Conservation (phyloP, 1,139 yeast species). For the Suhomyces panamericanus region DNA sequence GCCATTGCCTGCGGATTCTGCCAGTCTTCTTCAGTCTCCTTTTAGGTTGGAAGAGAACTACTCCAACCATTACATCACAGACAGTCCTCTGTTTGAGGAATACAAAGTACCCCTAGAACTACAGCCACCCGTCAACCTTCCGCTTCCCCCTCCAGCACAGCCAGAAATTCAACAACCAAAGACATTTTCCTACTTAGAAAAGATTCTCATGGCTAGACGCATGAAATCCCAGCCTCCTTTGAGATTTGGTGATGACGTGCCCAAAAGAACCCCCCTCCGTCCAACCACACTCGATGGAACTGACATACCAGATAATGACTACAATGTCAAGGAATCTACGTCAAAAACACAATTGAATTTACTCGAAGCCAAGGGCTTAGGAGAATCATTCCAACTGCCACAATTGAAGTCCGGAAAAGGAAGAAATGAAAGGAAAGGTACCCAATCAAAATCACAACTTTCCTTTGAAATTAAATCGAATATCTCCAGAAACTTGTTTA, state of each 20-base stretch:
- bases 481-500: not conserved
- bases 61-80: not conserved
- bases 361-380: not conserved
- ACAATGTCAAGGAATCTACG: not conserved
- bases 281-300: not conserved
- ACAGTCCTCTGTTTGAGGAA: constrained; percentile 8
- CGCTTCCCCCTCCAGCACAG: not conserved
- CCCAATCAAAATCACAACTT: not conserved
- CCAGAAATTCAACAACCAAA: constrained; percentile 5
- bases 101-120: not conserved
- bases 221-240: constrained; percentile 9
- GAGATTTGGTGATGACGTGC: not conserved
- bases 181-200: constrained; percentile 32
- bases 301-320: too few relatives aligned
- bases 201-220: constrained; percentile 23
- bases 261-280: not conserved
- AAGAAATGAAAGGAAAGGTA: not conserved
- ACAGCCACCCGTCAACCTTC: not conserved
- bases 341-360: not conserved
- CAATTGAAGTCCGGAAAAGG: not conserved
- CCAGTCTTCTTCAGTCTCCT: constrained; percentile 15
- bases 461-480: not conserved
- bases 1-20: constrained; percentile 24
- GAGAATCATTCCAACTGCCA: not conserved
- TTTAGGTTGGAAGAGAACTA: constrained; percentile 7